These are phyloP conservation scores for Mortierella sp. DNA, from an alignment of 371 early-diverging fungal genomes.

Conservation along the genomic window DNA sequence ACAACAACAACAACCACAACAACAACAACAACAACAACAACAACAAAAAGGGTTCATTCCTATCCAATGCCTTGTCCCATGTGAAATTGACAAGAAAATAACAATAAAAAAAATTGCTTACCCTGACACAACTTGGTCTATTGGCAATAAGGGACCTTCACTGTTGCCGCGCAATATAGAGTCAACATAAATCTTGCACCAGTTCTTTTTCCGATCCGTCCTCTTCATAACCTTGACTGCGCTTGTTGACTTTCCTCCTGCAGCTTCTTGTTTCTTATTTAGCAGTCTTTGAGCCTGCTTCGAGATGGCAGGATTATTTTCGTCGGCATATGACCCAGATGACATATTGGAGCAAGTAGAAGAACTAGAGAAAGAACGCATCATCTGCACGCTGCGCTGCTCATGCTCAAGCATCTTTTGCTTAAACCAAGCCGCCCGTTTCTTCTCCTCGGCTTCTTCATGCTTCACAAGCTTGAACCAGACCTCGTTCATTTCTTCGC, in stretches of 20 bases:
- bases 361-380: constrained; percentile 44
- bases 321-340: constrained; percentile 18
- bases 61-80: constrained; percentile 31
- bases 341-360: constrained; percentile 41
- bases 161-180: constrained; percentile 47
- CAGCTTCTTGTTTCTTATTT: constrained; percentile 43
- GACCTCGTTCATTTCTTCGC: constrained; percentile 57
- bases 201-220: constrained; percentile 48
- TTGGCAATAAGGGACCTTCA: constrained; percentile 25
- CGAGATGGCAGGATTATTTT: constrained; percentile 20
- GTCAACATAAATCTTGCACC: constrained; percentile 56
- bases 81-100: constrained; percentile 20
- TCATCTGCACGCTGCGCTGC: constrained; percentile 47
- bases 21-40: not conserved
- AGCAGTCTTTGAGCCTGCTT: constrained; percentile 48
- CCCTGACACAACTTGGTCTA: constrained; percentile 30
- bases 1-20: not conserved
- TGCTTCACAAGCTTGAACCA: constrained; percentile 53
- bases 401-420: constrained; percentile 46
- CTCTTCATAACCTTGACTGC: constrained; percentile 47
- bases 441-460: constrained; percentile 47
- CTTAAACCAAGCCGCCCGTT: constrained; percentile 41
- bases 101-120: constrained; percentile 25
- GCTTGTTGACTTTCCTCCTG: constrained; percentile 14
- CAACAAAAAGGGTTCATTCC: constrained; percentile 19